Conservation (phyloP, 306 rosid species). For the Psophocarpus tetragonolobus region DNA sequence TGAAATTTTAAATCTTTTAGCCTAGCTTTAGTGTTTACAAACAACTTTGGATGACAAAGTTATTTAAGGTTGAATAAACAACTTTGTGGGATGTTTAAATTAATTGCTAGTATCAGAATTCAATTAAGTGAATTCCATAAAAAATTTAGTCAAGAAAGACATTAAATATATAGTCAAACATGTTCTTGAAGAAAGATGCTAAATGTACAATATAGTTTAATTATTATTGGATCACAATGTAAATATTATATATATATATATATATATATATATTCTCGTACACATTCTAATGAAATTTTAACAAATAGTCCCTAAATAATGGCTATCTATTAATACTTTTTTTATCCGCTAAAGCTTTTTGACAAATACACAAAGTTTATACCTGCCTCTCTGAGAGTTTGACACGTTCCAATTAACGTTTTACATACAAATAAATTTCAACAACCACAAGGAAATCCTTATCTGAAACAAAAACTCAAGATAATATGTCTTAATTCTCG, state of each 20-base stretch:
- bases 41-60: background rate
- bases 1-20: background rate
- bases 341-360: too few species aligned
- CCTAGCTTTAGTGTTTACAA: background rate
- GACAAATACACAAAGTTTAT: background rate
- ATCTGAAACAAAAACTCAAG: background rate
- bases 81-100: background rate
- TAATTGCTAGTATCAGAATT: background rate
- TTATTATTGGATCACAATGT: background rate
- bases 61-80: background rate
- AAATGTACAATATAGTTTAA: background rate
- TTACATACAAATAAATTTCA: background rate
- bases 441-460: background rate
- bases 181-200: background rate
- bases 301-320: background rate
- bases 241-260: background rate
- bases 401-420: background rate
- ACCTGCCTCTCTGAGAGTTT: background rate
- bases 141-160: background rate
- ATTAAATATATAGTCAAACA: background rate
- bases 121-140: background rate
- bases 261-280: background rate
- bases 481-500: background rate
- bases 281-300: background rate
- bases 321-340: background rate